phyloP scores from a whole-genome alignment of 1,139 yeast genomes.

The Scheffersomyces parashehatae region DNA sequence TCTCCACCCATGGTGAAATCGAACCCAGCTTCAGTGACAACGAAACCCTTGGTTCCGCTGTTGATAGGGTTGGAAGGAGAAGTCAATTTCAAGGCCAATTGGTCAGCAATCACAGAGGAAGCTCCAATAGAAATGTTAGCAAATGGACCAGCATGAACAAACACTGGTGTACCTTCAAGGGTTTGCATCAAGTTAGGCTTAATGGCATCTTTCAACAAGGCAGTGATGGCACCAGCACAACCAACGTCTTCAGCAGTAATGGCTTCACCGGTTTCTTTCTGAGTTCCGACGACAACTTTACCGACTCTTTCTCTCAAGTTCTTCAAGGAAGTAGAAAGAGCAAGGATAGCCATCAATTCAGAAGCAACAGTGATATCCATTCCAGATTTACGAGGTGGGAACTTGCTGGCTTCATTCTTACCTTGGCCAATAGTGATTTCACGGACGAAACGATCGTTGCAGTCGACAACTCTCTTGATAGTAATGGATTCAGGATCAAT shows the following conservation, averaged over 20 bases:
- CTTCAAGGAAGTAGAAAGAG: conserved; percentile 62
- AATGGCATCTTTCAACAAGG: conserved; percentile 75
- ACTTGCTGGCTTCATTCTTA: conserved; percentile 66
- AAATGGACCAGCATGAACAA: conserved; percentile 86
- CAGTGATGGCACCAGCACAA: conserved; percentile 79
- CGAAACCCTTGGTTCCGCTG: conserved; percentile 57
- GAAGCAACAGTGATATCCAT: conserved; percentile 84
- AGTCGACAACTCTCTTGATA: conserved; percentile 77
- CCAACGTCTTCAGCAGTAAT: conserved; percentile 79
- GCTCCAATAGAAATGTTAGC: conserved; percentile 87
- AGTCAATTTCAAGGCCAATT: conserved; percentile 67
- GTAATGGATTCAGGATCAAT: conserved; percentile 75
- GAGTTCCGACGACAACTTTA: conserved; percentile 68
- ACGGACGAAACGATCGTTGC: conserved; percentile 76
- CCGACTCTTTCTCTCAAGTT: conserved; percentile 75
- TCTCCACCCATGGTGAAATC: conserved; percentile 92
- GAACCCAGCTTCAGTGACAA: conserved; percentile 83
- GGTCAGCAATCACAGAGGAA: conserved; percentile 77
- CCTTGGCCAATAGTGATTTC: conserved; percentile 77
- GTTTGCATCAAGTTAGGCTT: conserved; percentile 86
- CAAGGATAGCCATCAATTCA: conserved; percentile 80
- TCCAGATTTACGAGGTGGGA: conserved; percentile 69
- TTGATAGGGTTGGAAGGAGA: conserved; percentile 48
- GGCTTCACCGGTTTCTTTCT: conserved; percentile 56
- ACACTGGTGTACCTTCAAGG: conserved; percentile 80